Base-by-base conservation (phyloP, 768 basidiomycete genomes). In the Naganishia vishniacii region DNA sequence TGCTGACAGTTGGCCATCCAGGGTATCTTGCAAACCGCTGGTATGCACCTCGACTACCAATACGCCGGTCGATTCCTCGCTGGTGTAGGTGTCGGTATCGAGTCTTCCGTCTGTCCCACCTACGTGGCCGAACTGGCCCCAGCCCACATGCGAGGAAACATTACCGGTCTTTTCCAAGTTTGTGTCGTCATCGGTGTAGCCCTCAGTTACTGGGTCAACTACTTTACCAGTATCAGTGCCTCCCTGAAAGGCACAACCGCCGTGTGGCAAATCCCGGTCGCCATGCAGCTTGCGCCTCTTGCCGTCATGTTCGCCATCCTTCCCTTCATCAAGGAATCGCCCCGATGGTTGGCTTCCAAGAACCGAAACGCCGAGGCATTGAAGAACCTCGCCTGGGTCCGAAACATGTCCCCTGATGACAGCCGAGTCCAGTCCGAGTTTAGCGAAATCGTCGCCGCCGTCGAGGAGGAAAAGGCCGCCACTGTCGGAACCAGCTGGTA, bases 121-220 rank as follows among this genome's bases (percentile, higher is more conserved):
- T 93, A 84, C 72, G 89, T 91, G 23, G 86, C 88, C 11, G 91
- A 93, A 75, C 90, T 89, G 74, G 82, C 86, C 1, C 91, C 91
- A 5, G 92, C 91, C 73, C 82, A 88, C 23, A 87, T 90, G 6
- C 86, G 91, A 66, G 90, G 89, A 6, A 82, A 88, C 51, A 88
- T 91, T 68, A 90, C 88, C 0, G 89, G 89, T 44, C 71, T 88
- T 29, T 90, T 90, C 81, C 89, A 91, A 74, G 85, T 91, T 74
- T 86, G 88, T 83, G 88, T 88, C 20, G 87, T 88, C 20, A 79
- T 83, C 48, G 89, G 89, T 46, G 88, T 88, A 48, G 47, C 63
- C 59, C 31, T 64, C 13, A 44, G 42, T 48, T 53, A 53, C 64
- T 62, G 64, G 48, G 25, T 28, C 56, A 40, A 63, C 63, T 40